Evolutionary conservation across 371 early-diverging fungal species (phyloP), one percentile per base, ranked within the genome.

Genomic region (Amoeboaphelidium occidentale): DNA sequence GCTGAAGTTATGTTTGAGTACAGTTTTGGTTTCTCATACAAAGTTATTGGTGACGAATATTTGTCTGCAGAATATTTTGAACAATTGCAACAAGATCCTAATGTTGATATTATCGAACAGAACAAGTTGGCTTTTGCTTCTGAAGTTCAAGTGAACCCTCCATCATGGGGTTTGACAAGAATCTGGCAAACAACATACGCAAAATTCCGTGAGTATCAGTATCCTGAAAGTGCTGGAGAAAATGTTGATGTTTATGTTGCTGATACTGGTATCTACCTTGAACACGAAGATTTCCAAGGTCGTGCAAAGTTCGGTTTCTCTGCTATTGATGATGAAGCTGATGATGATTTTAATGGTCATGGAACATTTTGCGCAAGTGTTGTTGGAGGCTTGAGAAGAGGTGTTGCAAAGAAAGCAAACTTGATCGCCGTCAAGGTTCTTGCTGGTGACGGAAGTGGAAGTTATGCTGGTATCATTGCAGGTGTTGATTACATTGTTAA

Each of bases 201-300:
- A n/a, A n/a, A n/a, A n/a, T n/a, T n/a, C n/a, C n/a, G n/a, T n/a
- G n/a, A n/a, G n/a, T 90, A 85, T 58, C 54, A 67, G 13, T 77
- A 86, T 64, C 65, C 76, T 54, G 54, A 67, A n/a, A 52, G 59
- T 24, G 89, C 73, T 49, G 97, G 97, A 24, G 66, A 74, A 3
- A 83, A 76, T 44, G 74, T 83, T 55, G 75, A 74, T 22, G 88
- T 79, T 42, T 93, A 81, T 63, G 79, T 91, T 23, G 74, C 91
- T 39, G 94, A 93, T 64, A 90, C 94, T 4, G 89, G 93, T 52
- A 66, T 93, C 55, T 80, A 79, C 55, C 58, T 71, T 23, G 59
- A 72, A 1, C 92, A 93, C 56, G 72, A 62, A 21, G 92, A 93
- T 55, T 82, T 91, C 61, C 78, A 78, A 55, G 89, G 88, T 46